Evolutionary conservation across 352 stramenopile species (phyloP).

Genomic region (Phytophthora sp.): DNA sequence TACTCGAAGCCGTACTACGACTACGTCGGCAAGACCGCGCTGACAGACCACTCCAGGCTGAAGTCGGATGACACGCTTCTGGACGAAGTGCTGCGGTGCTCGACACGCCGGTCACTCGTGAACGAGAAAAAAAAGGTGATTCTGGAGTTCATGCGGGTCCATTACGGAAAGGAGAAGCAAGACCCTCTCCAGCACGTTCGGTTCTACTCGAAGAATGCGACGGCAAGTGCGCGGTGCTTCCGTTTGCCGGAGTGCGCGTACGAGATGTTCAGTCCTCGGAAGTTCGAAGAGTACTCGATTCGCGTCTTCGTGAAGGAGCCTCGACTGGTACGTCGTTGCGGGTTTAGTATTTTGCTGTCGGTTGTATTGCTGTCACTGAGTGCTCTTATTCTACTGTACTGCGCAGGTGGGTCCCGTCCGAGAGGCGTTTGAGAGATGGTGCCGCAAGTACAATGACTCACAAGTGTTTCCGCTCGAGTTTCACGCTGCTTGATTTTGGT

Average conservation of each 20-base stretch:
- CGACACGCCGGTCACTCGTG: conserved; percentile 30
- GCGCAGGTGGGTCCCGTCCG: conserved; percentile 54
- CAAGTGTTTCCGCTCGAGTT: conserved; percentile 44
- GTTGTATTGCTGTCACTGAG: conserved; percentile 3
- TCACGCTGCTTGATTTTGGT: conserved; percentile 25
- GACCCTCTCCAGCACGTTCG: conserved; percentile 76
- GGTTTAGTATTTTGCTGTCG: not conserved
- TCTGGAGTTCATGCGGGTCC: conserved; percentile 77
- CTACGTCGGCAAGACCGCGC: conserved; percentile 69
- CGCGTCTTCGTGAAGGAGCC: conserved; percentile 77
- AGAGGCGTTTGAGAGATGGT: conserved; percentile 63
- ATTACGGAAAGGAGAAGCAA: conserved; percentile 81
- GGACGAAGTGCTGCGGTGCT: conserved; percentile 66
- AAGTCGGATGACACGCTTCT: conserved; percentile 60
- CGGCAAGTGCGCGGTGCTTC: conserved; percentile 51
- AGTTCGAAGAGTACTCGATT: conserved; percentile 74
- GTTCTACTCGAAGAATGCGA: conserved; percentile 83
- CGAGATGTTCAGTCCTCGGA: conserved; percentile 66
- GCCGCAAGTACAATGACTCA: conserved; percentile 56
- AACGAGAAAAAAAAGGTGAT: conserved; percentile 68
- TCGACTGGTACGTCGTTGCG: conserved; percentile 45
- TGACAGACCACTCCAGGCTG: conserved; percentile 49
- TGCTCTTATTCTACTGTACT: not conserved
- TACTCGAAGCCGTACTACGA: conserved; percentile 78
- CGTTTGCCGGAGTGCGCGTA: conserved; percentile 60